phyloP scores from a whole-genome alignment of 2,329 filamentous ascomycete species.

The Fulvia fulva region DNA sequence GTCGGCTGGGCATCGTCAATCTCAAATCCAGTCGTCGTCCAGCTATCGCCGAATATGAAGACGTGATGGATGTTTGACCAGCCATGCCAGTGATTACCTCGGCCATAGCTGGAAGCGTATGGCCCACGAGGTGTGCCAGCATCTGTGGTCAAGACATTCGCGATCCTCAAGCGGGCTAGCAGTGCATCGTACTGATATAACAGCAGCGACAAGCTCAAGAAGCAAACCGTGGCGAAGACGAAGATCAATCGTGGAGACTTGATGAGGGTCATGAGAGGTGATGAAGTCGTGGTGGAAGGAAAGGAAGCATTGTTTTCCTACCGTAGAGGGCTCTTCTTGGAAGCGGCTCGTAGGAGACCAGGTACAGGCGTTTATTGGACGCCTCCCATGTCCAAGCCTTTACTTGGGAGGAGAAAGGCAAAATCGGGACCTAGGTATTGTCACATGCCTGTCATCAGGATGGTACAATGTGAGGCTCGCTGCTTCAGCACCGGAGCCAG shows the following conservation, averaged over 20 bases:
- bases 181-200: background rate
- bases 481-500: too few species aligned
- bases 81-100: background rate
- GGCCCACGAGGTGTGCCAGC: background rate
- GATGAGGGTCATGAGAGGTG: background rate
- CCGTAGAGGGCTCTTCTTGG: too few species aligned
- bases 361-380: background rate
- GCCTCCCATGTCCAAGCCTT: background rate
- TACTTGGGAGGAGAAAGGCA: too few species aligned
- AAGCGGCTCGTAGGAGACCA: background rate
- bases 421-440: too few species aligned
- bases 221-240: background rate
- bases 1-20: conserved; percentile 50
- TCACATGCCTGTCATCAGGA: too few species aligned
- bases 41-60: conserved; percentile 51
- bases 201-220: background rate
- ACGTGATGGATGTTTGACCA: conserved; percentile 42
- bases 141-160: background rate
- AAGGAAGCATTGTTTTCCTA: background rate
- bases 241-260: background rate
- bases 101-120: background rate
- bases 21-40: conserved; percentile 58
- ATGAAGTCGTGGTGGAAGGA: background rate
- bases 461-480: too few species aligned
- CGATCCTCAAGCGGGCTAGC: background rate